phyloP scores from a whole-genome alignment of 106 monocot species.

The Vanilla planifolia region DNA sequence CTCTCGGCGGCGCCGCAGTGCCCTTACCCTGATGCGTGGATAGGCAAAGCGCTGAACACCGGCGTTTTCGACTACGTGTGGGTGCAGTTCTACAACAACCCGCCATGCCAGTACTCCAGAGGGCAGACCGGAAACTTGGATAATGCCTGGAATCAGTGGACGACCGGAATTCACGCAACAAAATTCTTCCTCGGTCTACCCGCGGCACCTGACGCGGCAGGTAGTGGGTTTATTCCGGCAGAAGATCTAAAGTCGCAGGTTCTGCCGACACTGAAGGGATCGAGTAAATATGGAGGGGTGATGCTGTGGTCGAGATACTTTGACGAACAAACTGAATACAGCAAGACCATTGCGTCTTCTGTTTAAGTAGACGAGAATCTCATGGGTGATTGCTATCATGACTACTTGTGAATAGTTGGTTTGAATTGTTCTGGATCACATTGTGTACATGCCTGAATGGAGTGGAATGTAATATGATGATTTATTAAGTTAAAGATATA shows the following conservation, averaged over 20 bases:
- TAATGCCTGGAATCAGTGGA: constrained; percentile 39
- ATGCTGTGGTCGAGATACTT: constrained; percentile 57
- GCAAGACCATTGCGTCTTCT: no score
- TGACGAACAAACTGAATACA: constrained; percentile 31
- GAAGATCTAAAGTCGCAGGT: constrained; percentile 23
- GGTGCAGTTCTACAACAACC: constrained; percentile 66
- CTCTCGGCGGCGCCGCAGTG: constrained; percentile 58
- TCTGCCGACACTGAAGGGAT: constrained; percentile 23
- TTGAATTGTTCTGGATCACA: no score
- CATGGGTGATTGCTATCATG: no score
- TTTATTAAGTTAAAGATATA: no score
- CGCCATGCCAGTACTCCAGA: constrained; percentile 30
- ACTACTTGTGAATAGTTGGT: no score
- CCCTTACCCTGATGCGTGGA: constrained; percentile 32
- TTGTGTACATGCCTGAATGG: no score
- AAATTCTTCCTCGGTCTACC: constrained; percentile 38
- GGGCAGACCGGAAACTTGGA: constrained; percentile 13
- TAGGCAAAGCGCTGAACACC: constrained; percentile 25
- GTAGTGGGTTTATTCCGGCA: constrained; percentile 49
- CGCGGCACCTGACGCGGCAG: constrained; percentile 30
- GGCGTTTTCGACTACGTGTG: constrained; percentile 47
- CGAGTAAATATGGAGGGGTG: constrained; percentile 46
- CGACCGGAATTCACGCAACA: constrained; percentile 17
- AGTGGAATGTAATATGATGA: no score
- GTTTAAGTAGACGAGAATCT: no score